Conservation (phyloP, 2,329 filamentous ascomycete species). For the Stachybotrys chlorohalonatus region DNA sequence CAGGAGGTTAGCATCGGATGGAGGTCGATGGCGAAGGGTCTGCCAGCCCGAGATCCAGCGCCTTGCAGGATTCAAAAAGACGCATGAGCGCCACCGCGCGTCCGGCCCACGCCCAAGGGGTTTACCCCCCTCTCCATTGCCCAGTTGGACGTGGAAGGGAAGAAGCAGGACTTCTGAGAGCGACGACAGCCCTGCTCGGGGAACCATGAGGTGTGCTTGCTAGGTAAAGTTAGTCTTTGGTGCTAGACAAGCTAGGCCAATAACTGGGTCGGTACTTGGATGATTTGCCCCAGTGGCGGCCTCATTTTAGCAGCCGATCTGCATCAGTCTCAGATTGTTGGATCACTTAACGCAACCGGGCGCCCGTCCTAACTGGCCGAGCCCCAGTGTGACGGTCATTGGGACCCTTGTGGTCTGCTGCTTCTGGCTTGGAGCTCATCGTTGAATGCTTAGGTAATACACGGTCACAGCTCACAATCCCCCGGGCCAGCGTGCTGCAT, state of each 20-base stretch:
- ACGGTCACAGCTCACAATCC: no score
- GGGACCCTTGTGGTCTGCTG: no score
- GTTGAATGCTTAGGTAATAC: no score
- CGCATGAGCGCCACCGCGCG: neutral
- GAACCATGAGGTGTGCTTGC: neutral
- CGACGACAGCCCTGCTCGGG: neutral
- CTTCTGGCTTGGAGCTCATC: no score
- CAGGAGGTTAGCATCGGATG: no score
- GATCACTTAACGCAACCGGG: neutral
- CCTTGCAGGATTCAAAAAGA: neutral
- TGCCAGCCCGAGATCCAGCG: no score
- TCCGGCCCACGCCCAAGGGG: neutral
- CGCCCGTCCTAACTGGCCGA: no score
- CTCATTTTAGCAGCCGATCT: constrained; percentile 22
- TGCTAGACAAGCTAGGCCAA: neutral
- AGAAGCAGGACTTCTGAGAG: no score
- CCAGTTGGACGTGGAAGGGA: no score
- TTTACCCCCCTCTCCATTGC: constrained; percentile 6
- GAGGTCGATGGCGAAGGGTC: no score
- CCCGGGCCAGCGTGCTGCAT: no score
- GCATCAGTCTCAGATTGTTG: constrained; percentile 25
- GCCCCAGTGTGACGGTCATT: no score
- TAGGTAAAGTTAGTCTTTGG: neutral
- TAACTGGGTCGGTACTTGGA: neutral
- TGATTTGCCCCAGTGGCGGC: constrained; percentile 3